Base-by-base conservation (phyloP, 2,329 filamentous ascomycete genomes). In the Xylaria sp. region DNA sequence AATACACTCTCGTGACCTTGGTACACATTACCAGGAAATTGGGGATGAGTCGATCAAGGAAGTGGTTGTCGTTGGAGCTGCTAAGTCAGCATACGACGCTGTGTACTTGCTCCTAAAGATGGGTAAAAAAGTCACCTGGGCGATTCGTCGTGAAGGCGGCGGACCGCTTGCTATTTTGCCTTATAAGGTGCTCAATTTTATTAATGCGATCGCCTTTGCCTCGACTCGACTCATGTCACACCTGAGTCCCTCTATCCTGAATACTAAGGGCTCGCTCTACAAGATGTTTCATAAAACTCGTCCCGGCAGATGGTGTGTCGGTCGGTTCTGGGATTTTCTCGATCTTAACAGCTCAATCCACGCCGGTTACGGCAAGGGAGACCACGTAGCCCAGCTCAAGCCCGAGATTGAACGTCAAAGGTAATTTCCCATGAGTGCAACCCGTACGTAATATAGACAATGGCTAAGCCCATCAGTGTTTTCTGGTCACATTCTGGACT, bases 61-160 rank as follows among this genome's bases (percentile, higher is more conserved):
- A 10, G 71, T 73, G 0, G 69, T 72, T 3, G 74, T 76, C 18
- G 71, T 76, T 16, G 75, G 75, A 9, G 75, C 68, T 5, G 75
- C 75, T 4, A 77, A 77, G 71, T 77, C 75, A 21, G 71, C 75
- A 5, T 76, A 72, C 60, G 75, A 77, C 54, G 69, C 75, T 21
- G 74, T 75, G 9, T 77, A 73, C 63, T 66, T 75, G 37, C 68
- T 77, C 13, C 64, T 76, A 0, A 71, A 66, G 21, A 71, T 70
- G 61, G 73, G 74, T 18, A 75, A 76, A 60, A 69, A 72, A 27
- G 75, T 77, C 18, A 71, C 65, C 16, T 77, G 75, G 75, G 68
- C 72, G 16, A 77, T 77, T 40, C 75, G 75, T 10, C 44, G 68
- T 37, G 73, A 75, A 50, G 74, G 75, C 5, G 63, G 61, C 10